Percentiles rank a stretch among this genome's conserved stretches.
Conservation (phyloP, 768 basidiomycete genomes). For the Boletus speciosus region DNA sequence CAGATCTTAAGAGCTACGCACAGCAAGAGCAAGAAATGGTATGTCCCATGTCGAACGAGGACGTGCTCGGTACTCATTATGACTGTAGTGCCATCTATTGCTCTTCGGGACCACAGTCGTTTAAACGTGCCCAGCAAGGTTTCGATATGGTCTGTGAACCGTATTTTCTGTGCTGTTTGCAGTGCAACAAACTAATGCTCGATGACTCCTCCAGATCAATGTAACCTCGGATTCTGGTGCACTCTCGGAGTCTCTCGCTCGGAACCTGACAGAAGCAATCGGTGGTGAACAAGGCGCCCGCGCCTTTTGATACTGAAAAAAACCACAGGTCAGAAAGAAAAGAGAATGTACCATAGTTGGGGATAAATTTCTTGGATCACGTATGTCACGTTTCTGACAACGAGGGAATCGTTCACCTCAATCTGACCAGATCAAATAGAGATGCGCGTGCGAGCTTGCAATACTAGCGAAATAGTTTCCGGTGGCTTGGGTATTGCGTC, state of each 20-base stretch:
- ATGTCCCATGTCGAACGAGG: slow-evolving; percentile 3
- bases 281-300: slow-evolving; percentile 8
- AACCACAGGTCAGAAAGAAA: not conserved
- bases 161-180: not conserved
- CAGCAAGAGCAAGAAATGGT: slow-evolving; percentile 63
- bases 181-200: not conserved
- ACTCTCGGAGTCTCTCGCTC: slow-evolving; percentile 35
- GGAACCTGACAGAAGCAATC: slow-evolving; percentile 22
- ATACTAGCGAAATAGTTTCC: not conserved
- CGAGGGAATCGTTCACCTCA: not conserved
- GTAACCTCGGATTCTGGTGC: slow-evolving; percentile 45
- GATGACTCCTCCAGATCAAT: slow-evolving; percentile 40
- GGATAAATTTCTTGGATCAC: not conserved
- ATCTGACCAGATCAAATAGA: too few species aligned
- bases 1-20: slow-evolving; percentile 49
- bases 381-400: not conserved
- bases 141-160: slow-evolving; percentile 47
- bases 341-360: not conserved
- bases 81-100: slow-evolving; percentile 47
- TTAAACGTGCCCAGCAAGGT: slow-evolving; percentile 44
- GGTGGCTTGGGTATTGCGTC: not conserved
- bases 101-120: slow-evolving; percentile 42
- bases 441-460: not conserved
- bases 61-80: not conserved
- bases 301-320: slow-evolving; percentile 13